A percentile compares a stretch with the other conserved stretches of the same genome.
These are phyloP conservation scores for Penicillium sp. DNA, from an alignment of 2,329 filamentous ascomycete genomes.

Conservation along the genomic window DNA sequence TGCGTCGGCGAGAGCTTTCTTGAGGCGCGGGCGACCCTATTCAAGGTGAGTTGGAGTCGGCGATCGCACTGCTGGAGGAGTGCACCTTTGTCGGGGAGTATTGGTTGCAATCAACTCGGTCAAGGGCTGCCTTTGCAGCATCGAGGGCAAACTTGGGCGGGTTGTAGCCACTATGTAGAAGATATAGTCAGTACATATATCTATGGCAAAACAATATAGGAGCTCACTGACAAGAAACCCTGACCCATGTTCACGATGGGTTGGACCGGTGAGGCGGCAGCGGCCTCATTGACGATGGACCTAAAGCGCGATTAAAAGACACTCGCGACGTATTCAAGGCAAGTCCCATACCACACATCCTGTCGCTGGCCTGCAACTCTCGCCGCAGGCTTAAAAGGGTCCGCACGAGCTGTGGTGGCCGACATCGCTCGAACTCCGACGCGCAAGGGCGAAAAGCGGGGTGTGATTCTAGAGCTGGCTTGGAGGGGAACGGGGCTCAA, in stretches of 20 bases:
- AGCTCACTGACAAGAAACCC: constrained; percentile 57
- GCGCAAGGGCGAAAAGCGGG: constrained; percentile 27
- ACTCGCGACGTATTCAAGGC: not conserved
- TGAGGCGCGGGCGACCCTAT: constrained; percentile 81
- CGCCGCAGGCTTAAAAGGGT: constrained; percentile 52
- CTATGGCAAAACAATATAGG: not conserved
- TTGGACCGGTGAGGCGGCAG: constrained; percentile 65
- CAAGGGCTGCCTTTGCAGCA: constrained; percentile 86
- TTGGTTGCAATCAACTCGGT: constrained; percentile 96
- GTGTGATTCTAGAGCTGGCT: constrained; percentile 17
- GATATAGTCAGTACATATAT: constrained; percentile 2
- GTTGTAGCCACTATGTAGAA: constrained; percentile 73
- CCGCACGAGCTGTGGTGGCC: constrained; percentile 41
- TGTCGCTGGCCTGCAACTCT: constrained; percentile 56
- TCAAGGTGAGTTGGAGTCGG: constrained; percentile 11
- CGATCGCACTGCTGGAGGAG: not conserved
- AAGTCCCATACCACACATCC: constrained; percentile 53
- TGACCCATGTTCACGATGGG: constrained; percentile 74
- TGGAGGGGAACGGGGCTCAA: constrained; percentile 8
- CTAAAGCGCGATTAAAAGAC: constrained; percentile 40
- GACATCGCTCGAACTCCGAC: constrained; percentile 43
- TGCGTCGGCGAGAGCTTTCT: constrained; percentile 89
- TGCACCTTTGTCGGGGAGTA: constrained; percentile 87
- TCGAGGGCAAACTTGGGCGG: constrained; percentile 88
- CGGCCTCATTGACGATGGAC: constrained; percentile 72